Evolutionary conservation across 768 basidiomycete genomes (phyloP).

Genomic region (Tricholoma matsutake): DNA sequence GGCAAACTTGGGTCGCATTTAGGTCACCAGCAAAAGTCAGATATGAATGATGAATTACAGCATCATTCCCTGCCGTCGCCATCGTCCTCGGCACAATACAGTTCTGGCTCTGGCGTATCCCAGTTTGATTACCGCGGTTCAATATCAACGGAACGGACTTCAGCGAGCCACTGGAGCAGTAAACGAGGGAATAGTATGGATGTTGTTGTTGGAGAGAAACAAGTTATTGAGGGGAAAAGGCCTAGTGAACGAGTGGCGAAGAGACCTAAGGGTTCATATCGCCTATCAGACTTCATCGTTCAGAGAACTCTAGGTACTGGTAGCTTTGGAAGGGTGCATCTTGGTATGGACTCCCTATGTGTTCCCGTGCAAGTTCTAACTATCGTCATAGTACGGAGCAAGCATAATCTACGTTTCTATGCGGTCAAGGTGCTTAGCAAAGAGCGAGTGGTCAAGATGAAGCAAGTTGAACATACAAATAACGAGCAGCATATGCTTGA

Average conservation of each 20-base stretch:
- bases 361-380: conserved; percentile 7
- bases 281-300: conserved; percentile 74
- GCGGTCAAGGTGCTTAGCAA: conserved; percentile 95
- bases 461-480: conserved; percentile 97
- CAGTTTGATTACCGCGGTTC: conserved; percentile 60
- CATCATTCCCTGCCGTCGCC: conserved; percentile 24
- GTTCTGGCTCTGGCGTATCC: conserved; percentile 25
- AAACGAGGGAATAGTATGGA: conserved; percentile 36
- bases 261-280: conserved; percentile 64
- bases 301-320: conserved; percentile 89
- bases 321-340: conserved; percentile 95
- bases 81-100: conserved; percentile 30
- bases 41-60: conserved; percentile 19
- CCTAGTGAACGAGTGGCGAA: conserved; percentile 28
- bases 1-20: conserved; percentile 43
- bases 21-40: conserved; percentile 27
- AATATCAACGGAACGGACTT: conserved; percentile 67
- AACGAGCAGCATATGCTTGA: conserved; percentile 89
- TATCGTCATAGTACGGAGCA: conserved; percentile 66
- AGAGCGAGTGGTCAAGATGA: conserved; percentile 86
- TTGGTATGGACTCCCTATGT: conserved; percentile 46
- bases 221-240: conserved; percentile 22
- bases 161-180: conserved; percentile 46
- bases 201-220: conserved; percentile 29
- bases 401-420: conserved; percentile 93